A percentile compares a stretch with the other conserved stretches of the same genome.
Evolutionary conservation across 768 basidiomycete species (phyloP).

Genomic region (Trametopsis cervina): DNA sequence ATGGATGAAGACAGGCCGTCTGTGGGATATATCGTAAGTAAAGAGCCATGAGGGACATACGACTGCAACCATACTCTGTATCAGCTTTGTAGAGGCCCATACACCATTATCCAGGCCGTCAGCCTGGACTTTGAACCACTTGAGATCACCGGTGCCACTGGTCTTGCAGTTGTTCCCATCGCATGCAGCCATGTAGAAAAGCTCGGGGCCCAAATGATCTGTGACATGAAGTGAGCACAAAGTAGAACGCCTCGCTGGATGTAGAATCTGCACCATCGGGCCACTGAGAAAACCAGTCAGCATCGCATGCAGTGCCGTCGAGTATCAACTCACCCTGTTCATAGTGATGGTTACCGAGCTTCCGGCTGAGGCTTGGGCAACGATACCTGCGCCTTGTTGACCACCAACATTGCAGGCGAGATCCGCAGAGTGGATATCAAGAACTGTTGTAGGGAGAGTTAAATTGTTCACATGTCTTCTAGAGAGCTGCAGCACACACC

Average conservation of each 20-base stretch:
- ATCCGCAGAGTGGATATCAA: slow-evolving; percentile 27
- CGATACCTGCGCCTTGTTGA: slow-evolving; percentile 22
- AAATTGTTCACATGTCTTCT: not conserved
- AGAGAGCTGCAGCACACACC: slow-evolving; percentile 11
- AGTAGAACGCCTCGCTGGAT: not conserved
- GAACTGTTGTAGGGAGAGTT: slow-evolving; percentile 8
- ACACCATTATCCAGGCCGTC: slow-evolving; percentile 34
- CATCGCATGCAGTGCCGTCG: not conserved
- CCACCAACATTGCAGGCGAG: slow-evolving; percentile 40
- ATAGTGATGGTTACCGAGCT: slow-evolving; percentile 37
- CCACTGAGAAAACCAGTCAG: slow-evolving; percentile 17
- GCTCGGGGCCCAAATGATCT: slow-evolving; percentile 45
- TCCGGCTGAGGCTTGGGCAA: slow-evolving; percentile 34
- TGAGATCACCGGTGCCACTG: slow-evolving; percentile 28
- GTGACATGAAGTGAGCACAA: no score
- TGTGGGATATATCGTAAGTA: not conserved
- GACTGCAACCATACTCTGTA: slow-evolving; percentile 27
- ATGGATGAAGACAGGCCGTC: slow-evolving; percentile 24
- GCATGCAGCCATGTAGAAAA: slow-evolving; percentile 48
- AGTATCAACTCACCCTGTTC: slow-evolving; percentile 31
- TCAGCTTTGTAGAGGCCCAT: slow-evolving; percentile 39
- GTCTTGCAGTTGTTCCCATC: slow-evolving; percentile 30
- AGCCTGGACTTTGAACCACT: slow-evolving; percentile 46
- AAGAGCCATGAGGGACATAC: not conserved
- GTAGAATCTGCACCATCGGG: slow-evolving; percentile 14